phyloP scores from a whole-genome alignment of 768 basidiomycete genomes.

The Tulasnella sp. region DNA sequence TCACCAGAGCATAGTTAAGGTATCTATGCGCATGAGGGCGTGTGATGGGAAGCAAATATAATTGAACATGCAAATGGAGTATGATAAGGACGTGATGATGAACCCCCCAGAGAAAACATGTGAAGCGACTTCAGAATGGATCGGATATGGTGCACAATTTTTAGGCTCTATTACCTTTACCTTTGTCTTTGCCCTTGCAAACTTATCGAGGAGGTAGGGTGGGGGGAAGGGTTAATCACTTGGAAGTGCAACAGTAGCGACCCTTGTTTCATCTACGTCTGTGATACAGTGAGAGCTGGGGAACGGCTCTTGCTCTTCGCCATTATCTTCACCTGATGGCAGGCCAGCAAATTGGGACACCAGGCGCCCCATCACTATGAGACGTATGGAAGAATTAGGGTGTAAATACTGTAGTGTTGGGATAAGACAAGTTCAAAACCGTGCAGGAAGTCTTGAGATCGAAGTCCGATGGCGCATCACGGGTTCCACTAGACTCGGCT shows the following conservation, averaged over 20 bases:
- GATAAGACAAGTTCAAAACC: not conserved
- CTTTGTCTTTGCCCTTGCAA: not conserved
- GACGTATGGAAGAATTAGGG: not conserved
- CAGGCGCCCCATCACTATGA: not conserved
- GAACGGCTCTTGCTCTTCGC: too few relatives aligned
- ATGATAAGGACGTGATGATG: not conserved
- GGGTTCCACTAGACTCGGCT: too few relatives aligned
- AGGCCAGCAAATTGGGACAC: too few relatives aligned
- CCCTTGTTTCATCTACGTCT: not conserved
- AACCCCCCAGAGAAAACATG: not conserved
- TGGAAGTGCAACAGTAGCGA: too few relatives aligned
- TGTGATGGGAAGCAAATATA: not conserved
- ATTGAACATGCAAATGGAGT: not conserved
- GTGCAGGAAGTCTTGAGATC: not conserved
- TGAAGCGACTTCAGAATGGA: not conserved
- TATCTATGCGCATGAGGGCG: not conserved
- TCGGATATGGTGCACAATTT: not conserved
- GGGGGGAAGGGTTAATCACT: too few relatives aligned
- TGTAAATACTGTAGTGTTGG: not conserved
- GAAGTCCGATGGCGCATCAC: not conserved
- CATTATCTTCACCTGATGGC: too few relatives aligned
- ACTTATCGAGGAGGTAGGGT: not conserved
- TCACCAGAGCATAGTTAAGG: not conserved
- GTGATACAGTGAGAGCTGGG: not conserved
- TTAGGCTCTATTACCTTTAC: not conserved